Conservation (phyloP, 1,284 basidiomycete genomes). For the Bothia castanella region DNA sequence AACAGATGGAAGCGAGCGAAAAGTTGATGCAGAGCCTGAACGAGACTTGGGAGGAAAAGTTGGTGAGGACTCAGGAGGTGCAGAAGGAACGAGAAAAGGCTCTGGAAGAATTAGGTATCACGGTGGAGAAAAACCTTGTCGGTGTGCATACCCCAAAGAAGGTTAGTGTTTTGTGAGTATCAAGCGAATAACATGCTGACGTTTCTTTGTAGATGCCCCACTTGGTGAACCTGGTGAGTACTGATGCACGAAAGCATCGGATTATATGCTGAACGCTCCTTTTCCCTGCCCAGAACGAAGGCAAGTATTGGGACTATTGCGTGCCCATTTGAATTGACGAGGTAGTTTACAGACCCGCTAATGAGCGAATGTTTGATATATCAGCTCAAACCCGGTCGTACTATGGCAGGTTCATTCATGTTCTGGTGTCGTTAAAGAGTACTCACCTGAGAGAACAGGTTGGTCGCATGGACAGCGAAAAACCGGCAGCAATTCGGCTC, state of each 20-base stretch:
- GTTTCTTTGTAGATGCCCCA: slow-evolving; percentile 72
- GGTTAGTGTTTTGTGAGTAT: slow-evolving; percentile 38
- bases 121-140: slow-evolving; percentile 93
- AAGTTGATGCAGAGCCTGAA: slow-evolving; percentile 96
- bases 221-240: slow-evolving; percentile 85
- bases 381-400: slow-evolving; percentile 87
- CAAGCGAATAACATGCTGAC: slow-evolving; percentile 12
- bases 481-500: slow-evolving; percentile 83
- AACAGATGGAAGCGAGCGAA: slow-evolving; percentile 94
- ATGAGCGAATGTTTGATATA: slow-evolving; percentile 94
- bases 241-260: slow-evolving; percentile 11
- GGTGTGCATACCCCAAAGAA: slow-evolving; percentile 99
- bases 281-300: slow-evolving; percentile 68
- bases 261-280: slow-evolving; percentile 17
- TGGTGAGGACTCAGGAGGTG: slow-evolving; percentile 88
- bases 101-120: slow-evolving; percentile 94
- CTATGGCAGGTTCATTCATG: slow-evolving; percentile 48
- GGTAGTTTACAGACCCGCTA: slow-evolving; percentile 59
- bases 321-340: slow-evolving; percentile 17
- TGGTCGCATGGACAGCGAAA: slow-evolving; percentile 77
- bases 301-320: slow-evolving; percentile 35
- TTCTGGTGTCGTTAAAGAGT: slow-evolving; percentile 7
- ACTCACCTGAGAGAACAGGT: slow-evolving; percentile 45
- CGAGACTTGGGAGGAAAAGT: slow-evolving; percentile 98
- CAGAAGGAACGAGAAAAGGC: slow-evolving; percentile 97